These are phyloP conservation scores for Diaporthe destruens DNA, from an alignment of 2,329 filamentous ascomycete species.

Conservation along the genomic window DNA sequence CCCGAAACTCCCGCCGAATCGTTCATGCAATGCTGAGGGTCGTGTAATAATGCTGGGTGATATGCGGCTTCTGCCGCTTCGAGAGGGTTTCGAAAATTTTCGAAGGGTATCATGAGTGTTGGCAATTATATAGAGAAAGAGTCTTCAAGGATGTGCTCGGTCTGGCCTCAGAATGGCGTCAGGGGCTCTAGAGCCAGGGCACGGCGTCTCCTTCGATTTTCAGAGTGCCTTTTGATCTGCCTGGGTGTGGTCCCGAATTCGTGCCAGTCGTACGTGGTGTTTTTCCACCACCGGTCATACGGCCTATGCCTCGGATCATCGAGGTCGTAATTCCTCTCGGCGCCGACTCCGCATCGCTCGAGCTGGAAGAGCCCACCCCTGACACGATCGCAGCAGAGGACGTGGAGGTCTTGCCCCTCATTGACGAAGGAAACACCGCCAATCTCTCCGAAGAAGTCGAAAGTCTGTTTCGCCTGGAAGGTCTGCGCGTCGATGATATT, in stretches of 20 bases:
- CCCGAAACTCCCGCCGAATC: slow-evolving; percentile 35
- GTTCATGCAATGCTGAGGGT: slow-evolving; percentile 36
- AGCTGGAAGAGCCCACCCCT: slow-evolving; percentile 77
- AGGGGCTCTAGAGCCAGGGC: slow-evolving; percentile 42
- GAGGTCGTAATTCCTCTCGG: slow-evolving; percentile 50
- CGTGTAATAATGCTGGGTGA: slow-evolving; percentile 15
- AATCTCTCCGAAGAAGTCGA: slow-evolving; percentile 82
- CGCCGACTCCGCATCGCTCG: slow-evolving; percentile 60
- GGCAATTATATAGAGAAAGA: slow-evolving; percentile 37
- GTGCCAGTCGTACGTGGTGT: slow-evolving; percentile 47
- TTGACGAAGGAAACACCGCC: slow-evolving; percentile 76
- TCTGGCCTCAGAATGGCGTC: slow-evolving; percentile 47
- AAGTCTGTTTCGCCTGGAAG: slow-evolving; percentile 74
- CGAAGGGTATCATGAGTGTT: slow-evolving; percentile 41
- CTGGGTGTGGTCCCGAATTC: slow-evolving; percentile 43
- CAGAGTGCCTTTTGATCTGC: slow-evolving; percentile 36
- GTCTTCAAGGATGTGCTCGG: neutral
- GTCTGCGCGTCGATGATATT: slow-evolving; percentile 77
- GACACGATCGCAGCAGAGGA: slow-evolving; percentile 74
- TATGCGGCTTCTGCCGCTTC: neutral
- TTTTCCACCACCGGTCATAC: slow-evolving; percentile 37
- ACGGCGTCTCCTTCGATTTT: slow-evolving; percentile 42
- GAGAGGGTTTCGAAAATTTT: neutral
- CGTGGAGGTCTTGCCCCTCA: slow-evolving; percentile 75
- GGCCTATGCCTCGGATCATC: slow-evolving; percentile 31